Evolutionary conservation across 345 rosid species (phyloP), one percentile per base, ranked within the genome.

Genomic region (Dimocarpus longan): DNA sequence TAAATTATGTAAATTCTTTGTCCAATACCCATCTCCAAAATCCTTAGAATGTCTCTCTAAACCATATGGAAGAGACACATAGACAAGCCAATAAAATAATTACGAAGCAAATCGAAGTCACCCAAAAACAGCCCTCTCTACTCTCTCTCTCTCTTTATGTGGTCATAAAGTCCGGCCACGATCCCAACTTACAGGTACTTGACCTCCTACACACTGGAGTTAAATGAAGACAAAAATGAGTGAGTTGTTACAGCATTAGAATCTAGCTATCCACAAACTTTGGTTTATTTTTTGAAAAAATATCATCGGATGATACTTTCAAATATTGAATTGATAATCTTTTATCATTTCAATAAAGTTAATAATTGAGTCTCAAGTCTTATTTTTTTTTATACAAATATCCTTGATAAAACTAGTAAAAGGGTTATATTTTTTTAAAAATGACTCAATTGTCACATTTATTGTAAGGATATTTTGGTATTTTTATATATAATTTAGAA

Each of bases 251-350:
- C 37, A 32, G 46, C 66, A 32, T 68, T 43, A 68, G 77, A 76
- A 79, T 79, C 79, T 19, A 69, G 74, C 81, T 76, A 74, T 73
- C 76, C 80, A 63, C 76, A 22, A 69, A 62, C 73, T 46, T 46
- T n/a, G 54, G 39, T 21, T 56, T 54, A 54, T n/a, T 16, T 2
- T n/a, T n/a, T n/a, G n/a, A n/a, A n/a, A n/a, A n/a, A n/a, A n/a
- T n/a, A n/a, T n/a, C n/a, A n/a, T n/a, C n/a, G n/a, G n/a, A n/a
- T n/a, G n/a, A n/a, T n/a, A n/a, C n/a, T n/a, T n/a, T n/a, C n/a
- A n/a, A n/a, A n/a, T n/a, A n/a, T n/a, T n/a, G n/a, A n/a, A n/a
- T n/a, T n/a, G n/a, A n/a, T n/a, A n/a, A n/a, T n/a, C n/a, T n/a
- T n/a, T n/a, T n/a, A n/a, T n/a, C n/a, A n/a, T n/a, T n/a, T n/a